Evolutionary conservation across 2,329 filamentous ascomycete genomes (phyloP), one percentile per base, ranked within the genome.

Genomic region (Xylaria sp.): DNA sequence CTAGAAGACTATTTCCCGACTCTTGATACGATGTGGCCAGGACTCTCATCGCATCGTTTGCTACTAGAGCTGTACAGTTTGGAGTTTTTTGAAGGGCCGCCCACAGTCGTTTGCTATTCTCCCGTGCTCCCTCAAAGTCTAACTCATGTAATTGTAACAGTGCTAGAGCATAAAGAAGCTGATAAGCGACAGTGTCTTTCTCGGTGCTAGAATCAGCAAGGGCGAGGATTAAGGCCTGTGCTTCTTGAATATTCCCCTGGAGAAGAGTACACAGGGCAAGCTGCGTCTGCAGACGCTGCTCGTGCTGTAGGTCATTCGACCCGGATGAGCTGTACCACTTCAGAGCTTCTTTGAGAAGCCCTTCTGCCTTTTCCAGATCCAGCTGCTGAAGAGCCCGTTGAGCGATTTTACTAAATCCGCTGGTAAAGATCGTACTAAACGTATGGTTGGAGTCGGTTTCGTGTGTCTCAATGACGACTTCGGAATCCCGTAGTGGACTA

Each of bases 371-470:
- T n/a, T 46, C 25, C 1, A 72, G 65, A 54, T 72, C 67, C 56
- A 70, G 61, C 23, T 72, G 57, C 39, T 70, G 70, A 34, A 72
- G 64, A 25, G 70, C 67, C 46, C 59, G 64, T 41, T 72, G 67
- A 13, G 70, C 70, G 25, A 72, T 70, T 28, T 72, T 72, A 37
- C 61, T 70, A 23, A 72, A 63, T 4, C 70, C 70, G 39, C 67
- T 59, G 5, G 65, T 67, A 50, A 70, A 67, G 3, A 70, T 72
- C 10, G 48, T 70, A 48, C 62, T 70, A 23, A 72, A 67, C 12
- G 54, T 57, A 25, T 67, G 55, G 12, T 52, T 54, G 25, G 69
- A 39, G 34, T 25, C 61, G 46, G 39, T 23, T n/a, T 69, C 56
- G 54, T 50, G 55, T 37, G 52, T 50, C 28, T 65, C 55, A 1